Base-by-base conservation (phyloP, 2,329 filamentous ascomycete species). In the Colletotrichum incanum region DNA sequence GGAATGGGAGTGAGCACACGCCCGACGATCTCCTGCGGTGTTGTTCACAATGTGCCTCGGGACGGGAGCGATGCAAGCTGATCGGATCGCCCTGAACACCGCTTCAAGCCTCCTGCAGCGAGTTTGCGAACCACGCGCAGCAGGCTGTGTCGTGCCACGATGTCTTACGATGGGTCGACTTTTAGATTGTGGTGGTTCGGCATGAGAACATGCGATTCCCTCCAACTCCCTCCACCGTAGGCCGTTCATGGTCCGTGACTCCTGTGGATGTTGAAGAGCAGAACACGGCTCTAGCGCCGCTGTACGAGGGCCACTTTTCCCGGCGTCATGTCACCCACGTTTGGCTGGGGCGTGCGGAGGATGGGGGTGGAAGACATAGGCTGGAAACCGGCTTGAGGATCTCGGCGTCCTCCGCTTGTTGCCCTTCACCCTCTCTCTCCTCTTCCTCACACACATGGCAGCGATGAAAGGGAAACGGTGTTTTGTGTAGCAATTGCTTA, bases 101-200 rank as follows among this genome's bases (percentile, higher is more conserved):
- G 23, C 26, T n/a, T 18, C 7, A 9, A 26, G 14, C 18, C 20
- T 9, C 12, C 18, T 34, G 45, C 59, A 37, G 43, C 31, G 34
- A 31, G 18, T 1, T 3, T 16, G 28, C 39, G 49, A 47, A 20
- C 58, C 20, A 37, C 18, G 49, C 39, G 18, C 12, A 11, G 59
- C 20, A 16, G 23, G 34, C 59, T 14, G 41, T 41, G 45, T 56
- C 50, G 50, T 41, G 34, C 50, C 50, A 58, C 26, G 39, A 18
- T 23, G 60, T 65, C 47, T 58, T 43, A 58, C 34, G 61, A 69
- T 58, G 66, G 60, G 66, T 23, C 50, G 66, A 65, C 31, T 8
- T 41, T 50, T 56, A 34, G 26, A 50, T 58, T 68, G 4, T 26
- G 60, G 60, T 68, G 60, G 60, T 50, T 37, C 61, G 58, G 43